These are phyloP conservation scores for Starmerella kuoi DNA, from an alignment of 805 yeast genomes.

Conservation along the genomic window DNA sequence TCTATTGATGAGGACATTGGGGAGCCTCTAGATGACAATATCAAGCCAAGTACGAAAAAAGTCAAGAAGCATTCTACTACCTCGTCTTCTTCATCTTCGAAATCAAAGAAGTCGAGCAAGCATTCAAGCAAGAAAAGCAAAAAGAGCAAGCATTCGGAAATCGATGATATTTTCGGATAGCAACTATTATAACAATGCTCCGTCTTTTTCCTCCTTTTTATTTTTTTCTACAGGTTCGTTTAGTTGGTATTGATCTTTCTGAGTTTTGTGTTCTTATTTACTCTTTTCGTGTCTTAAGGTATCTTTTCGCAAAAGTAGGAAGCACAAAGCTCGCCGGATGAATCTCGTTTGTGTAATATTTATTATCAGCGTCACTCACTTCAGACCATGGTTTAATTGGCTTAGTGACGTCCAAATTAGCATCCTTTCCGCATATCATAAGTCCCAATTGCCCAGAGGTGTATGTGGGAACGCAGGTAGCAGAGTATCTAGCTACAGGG, in stretches of 20 bases:
- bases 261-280: neutral
- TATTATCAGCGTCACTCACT: constrained; percentile 50
- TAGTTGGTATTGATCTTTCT: neutral
- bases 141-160: constrained; percentile 42
- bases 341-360: constrained; percentile 74
- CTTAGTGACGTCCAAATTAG: constrained; percentile 45
- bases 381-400: constrained; percentile 58
- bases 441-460: constrained; percentile 98
- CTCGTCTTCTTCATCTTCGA: too few relatives aligned
- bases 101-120: too few relatives aligned
- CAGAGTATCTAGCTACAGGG: constrained; percentile 84
- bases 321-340: constrained; percentile 83
- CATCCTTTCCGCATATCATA: constrained; percentile 83
- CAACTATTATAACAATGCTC: neutral
- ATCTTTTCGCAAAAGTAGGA: constrained; percentile 71
- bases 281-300: neutral
- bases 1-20: constrained; percentile 7
- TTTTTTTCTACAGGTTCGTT: neutral
- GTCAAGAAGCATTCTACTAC: too few relatives aligned
- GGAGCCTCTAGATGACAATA: neutral
- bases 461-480: constrained; percentile 89
- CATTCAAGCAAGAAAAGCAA: constrained; percentile 31
- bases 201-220: neutral
- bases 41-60: neutral
- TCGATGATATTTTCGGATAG: constrained; percentile 65